Percentiles rank a stretch among this genome's conserved stretches.
These are phyloP conservation scores for Kazachstania psychrophila DNA, from an alignment of 805 yeast species.

Conservation along the genomic window DNA sequence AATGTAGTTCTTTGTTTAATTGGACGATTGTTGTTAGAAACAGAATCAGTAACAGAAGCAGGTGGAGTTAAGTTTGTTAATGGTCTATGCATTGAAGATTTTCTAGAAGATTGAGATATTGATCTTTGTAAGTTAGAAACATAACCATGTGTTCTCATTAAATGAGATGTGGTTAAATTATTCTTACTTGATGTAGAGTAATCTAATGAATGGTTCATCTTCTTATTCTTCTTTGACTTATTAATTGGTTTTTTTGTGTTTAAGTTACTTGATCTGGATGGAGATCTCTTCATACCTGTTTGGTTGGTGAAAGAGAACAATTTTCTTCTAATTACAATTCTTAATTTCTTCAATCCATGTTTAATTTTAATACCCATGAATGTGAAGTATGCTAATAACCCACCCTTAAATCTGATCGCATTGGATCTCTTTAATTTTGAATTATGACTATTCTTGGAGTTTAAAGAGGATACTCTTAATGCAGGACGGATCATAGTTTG, in stretches of 20 bases:
- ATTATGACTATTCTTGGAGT: not conserved
- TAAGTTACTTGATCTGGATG: not conserved
- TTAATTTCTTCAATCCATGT: constrained; percentile 21
- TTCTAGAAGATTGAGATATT: constrained; percentile 10
- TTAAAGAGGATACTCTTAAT: constrained; percentile 1
- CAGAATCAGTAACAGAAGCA: not conserved
- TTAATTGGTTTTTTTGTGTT: not conserved
- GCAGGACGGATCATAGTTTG: not conserved
- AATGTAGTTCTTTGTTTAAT: constrained; percentile 10
- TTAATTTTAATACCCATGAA: constrained; percentile 21
- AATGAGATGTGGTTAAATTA: constrained; percentile 19
- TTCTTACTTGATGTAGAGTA: constrained; percentile 11
- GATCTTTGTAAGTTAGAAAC: constrained; percentile 26
- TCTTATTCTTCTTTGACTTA: constrained; percentile 1
- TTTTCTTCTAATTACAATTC: constrained; percentile 21
- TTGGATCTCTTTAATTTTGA: constrained; percentile 20
- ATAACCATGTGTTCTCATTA: constrained; percentile 24
- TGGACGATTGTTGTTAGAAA: no score
- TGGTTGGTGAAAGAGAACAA: constrained; percentile 11
- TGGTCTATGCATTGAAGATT: not conserved
- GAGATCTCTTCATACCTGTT: not conserved
- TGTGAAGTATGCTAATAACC: constrained; percentile 29
- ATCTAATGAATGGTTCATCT: constrained; percentile 7
- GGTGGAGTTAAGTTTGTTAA: not conserved
- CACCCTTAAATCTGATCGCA: constrained; percentile 34